These are phyloP conservation scores for Ogataea pini DNA, from an alignment of 805 yeast genomes.

Conservation along the genomic window DNA sequence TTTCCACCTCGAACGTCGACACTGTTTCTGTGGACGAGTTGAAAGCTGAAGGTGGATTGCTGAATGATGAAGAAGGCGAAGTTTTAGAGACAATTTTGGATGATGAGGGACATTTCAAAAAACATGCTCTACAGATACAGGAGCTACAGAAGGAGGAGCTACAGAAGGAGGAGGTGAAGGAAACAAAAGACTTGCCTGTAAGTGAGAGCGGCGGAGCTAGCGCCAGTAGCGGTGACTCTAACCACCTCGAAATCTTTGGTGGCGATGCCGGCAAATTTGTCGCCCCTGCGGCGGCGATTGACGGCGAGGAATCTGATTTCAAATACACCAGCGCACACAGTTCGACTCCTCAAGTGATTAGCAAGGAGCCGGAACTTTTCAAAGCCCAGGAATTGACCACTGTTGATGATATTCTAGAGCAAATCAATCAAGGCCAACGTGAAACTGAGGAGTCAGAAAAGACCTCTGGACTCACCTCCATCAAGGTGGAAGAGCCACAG, in stretches of 20 bases:
- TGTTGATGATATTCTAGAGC: conserved; percentile 34
- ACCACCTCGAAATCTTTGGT: conserved; percentile 28
- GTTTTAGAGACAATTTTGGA: conserved; percentile 55
- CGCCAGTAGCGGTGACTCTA: not conserved
- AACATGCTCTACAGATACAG: conserved; percentile 41
- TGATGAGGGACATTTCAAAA: conserved; percentile 52
- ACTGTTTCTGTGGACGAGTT: conserved; percentile 38
- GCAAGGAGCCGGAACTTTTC: conserved; percentile 19
- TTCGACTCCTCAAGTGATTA: conserved; percentile 11
- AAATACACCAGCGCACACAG: conserved; percentile 17
- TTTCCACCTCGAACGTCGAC: conserved; percentile 26
- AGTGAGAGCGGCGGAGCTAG: not conserved
- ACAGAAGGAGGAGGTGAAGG: conserved; percentile 12
- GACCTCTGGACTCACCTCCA: not conserved
- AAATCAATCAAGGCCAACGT: conserved; percentile 34
- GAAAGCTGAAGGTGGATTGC: conserved; percentile 50
- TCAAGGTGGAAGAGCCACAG: conserved; percentile 21
- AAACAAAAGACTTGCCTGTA: not conserved
- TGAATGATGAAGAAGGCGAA: conserved; percentile 60
- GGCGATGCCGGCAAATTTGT: conserved; percentile 35
- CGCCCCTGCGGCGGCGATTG: conserved; percentile 37
- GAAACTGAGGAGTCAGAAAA: conserved; percentile 17
- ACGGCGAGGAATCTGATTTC: conserved; percentile 21
- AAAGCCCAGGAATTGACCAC: conserved; percentile 29
- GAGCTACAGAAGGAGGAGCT: conserved; percentile 22